Evolutionary conservation across 2,329 filamentous ascomycete genomes (phyloP).

Genomic region (Curvularia hawaiiensis): DNA sequence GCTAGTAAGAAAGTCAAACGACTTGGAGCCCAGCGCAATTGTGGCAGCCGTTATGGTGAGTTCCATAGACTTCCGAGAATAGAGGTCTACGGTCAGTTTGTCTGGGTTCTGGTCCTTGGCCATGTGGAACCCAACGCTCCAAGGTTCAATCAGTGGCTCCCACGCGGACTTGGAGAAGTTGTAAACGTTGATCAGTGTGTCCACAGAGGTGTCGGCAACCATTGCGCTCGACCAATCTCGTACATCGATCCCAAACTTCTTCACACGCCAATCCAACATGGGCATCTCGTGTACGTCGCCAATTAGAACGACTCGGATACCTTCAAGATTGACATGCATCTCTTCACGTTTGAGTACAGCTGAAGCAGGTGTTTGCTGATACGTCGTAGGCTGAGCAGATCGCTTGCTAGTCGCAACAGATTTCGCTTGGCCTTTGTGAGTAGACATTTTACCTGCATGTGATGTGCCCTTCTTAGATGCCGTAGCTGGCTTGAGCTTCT

Average conservation of each 20-base stretch:
- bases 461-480: constrained; percentile 56
- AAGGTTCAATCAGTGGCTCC: constrained; percentile 96
- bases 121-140: constrained; percentile 91
- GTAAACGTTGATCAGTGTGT: constrained; percentile 95
- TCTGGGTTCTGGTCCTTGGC: constrained; percentile 77
- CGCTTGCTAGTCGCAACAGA: constrained; percentile 52
- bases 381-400: constrained; percentile 59
- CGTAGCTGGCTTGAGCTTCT: constrained; percentile 61
- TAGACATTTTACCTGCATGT: constrained; percentile 51
- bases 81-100: constrained; percentile 79
- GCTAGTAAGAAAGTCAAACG: constrained; percentile 83
- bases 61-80: constrained; percentile 89
- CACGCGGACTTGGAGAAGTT: constrained; percentile 99
- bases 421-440: constrained; percentile 54
- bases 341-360: constrained; percentile 73
- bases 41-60: constrained; percentile 91
- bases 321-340: constrained; percentile 83
- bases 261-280: constrained; percentile 90
- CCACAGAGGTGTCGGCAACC: constrained; percentile 86
- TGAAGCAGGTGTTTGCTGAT: constrained; percentile 60
- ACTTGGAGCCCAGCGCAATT: constrained; percentile 91
- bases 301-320: constrained; percentile 89
- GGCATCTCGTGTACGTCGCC: constrained; percentile 95
- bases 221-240: constrained; percentile 90
- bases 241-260: constrained; percentile 82